phyloP scores from a whole-genome alignment of 2,329 filamentous ascomycete species.

The Aotearoamyces nothofagi region DNA sequence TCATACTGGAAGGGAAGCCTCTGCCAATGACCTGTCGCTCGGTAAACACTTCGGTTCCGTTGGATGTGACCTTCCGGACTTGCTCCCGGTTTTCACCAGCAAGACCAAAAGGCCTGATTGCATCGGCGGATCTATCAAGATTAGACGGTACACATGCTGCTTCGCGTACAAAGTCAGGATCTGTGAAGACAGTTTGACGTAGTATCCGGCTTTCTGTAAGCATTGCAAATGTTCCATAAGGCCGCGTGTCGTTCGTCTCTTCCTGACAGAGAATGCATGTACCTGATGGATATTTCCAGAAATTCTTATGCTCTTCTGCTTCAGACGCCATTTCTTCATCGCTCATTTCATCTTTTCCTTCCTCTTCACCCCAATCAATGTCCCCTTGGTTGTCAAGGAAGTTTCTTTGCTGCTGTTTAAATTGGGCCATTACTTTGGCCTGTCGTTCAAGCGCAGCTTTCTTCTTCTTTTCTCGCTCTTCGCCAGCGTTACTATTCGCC shows the following conservation, averaged over 20 bases:
- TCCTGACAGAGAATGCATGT: conserved; percentile 96
- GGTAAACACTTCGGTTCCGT: conserved; percentile 53
- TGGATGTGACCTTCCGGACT: conserved; percentile 60
- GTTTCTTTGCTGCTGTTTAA: conserved; percentile 92
- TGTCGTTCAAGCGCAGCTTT: conserved; percentile 79
- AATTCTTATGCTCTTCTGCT: conserved; percentile 51
- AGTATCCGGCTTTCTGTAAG: conserved; percentile 76
- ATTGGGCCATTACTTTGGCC: conserved; percentile 91
- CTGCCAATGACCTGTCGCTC: conserved; percentile 78
- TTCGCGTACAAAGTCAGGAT: conserved; percentile 74
- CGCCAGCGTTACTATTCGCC: conserved; percentile 42
- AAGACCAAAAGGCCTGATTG: conserved; percentile 77
- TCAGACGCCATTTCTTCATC: conserved; percentile 46
- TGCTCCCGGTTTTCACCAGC: conserved; percentile 70
- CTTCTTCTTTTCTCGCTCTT: conserved; percentile 71
- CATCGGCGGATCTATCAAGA: conserved; percentile 73
- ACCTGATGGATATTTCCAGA: conserved; percentile 82
- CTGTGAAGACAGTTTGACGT: conserved; percentile 70
- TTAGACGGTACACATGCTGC: conserved; percentile 63
- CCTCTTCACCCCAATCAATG: conserved; percentile 78
- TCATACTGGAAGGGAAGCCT: conserved; percentile 61
- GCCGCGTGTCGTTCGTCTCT: conserved; percentile 72
- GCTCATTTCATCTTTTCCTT: conserved; percentile 45
- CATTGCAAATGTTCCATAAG: conserved; percentile 89
- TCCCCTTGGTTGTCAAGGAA: conserved; percentile 83